A percentile compares a stretch with the other conserved stretches of the same genome.
Conservation (phyloP, 352 stramenopile genomes). For the Globisporangium radiosum region DNA sequence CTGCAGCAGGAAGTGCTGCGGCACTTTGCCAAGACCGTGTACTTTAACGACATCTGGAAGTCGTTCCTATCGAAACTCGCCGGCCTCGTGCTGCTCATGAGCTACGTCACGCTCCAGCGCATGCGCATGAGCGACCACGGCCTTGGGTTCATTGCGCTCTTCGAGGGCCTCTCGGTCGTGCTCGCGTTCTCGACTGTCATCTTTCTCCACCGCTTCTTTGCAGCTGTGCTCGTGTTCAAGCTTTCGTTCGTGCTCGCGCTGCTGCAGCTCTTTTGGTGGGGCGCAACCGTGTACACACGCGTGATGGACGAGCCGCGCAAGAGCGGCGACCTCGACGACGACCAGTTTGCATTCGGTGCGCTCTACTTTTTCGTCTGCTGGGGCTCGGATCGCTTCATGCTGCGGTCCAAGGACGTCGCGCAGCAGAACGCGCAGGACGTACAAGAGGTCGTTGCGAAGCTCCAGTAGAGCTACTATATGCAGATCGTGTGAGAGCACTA, state of each 20-base stretch:
- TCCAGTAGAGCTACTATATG: constrained; percentile 5
- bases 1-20: constrained; percentile 65
- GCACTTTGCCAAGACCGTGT: constrained; percentile 78
- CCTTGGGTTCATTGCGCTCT: constrained; percentile 48
- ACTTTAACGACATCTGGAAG: constrained; percentile 83
- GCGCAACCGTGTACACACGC: constrained; percentile 40
- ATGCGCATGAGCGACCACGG: constrained; percentile 41
- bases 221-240: constrained; percentile 72
- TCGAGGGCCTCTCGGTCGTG: constrained; percentile 56
- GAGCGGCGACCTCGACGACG: constrained; percentile 42
- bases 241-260: constrained; percentile 65
- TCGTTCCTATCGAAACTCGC: constrained; percentile 78
- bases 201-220: constrained; percentile 57
- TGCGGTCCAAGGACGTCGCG: constrained; percentile 52
- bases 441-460: constrained; percentile 37
- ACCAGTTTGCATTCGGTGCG: constrained; percentile 65
- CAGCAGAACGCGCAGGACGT: constrained; percentile 62
- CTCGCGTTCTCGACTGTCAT: constrained; percentile 45
- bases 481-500: no score
- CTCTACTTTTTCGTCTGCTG: constrained; percentile 77
- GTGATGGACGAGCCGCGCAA: constrained; percentile 33
- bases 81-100: constrained; percentile 61
- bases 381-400: constrained; percentile 77
- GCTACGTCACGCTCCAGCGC: constrained; percentile 46
- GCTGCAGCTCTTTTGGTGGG: constrained; percentile 67